Base-by-base conservation (phyloP, 192 early-diverging fungal species). In the Neocallimastix lanati region DNA sequence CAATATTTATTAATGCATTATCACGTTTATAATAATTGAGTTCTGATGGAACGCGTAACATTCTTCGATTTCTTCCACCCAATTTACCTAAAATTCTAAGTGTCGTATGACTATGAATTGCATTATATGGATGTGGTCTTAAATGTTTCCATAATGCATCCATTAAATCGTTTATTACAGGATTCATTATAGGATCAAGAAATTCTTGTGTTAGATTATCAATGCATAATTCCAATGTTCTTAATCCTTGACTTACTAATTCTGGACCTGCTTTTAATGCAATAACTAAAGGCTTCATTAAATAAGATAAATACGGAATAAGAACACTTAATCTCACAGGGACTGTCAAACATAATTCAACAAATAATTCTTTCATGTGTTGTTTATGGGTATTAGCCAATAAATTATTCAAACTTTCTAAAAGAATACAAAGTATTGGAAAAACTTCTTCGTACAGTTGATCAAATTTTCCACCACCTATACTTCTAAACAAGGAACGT, bases 161-260 rank as follows among this genome's bases (percentile, higher is more conserved):
- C 98, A 99, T 98, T 2, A 99, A 86, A 28, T 98, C 97, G 36
- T 93, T 92, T 79, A 96, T 93, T 18, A 98, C 94, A 2, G 97
- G 97, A 21, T 90, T 88, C 86, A 99, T 90, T 78, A 99, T 97
- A 2, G 96, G 97, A 80, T 99, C 97, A 36, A 99, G 81, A 81
- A 98, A 99, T 77, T 97, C 96, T 38, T 94, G 95, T 1, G 94
- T 98, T 38, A 99, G 85, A 82, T 99, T 99, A 82, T 99, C 98
- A 37, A 99, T 95, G 84, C 96, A 98, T 21, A 98, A 87, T 87
- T 99, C 98, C 29, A 99, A 88, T 9, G 96, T 99, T 35, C 97
- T 88, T 76, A 99, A 84, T 9, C 96, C 95, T 84, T 98, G 96
- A 37, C 91, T 94, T n/a, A 98, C 96, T 7, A 99, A 87, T 40